Evolutionary conservation across 805 yeast species (phyloP).

Genomic region (Torulaspora franciscae): DNA sequence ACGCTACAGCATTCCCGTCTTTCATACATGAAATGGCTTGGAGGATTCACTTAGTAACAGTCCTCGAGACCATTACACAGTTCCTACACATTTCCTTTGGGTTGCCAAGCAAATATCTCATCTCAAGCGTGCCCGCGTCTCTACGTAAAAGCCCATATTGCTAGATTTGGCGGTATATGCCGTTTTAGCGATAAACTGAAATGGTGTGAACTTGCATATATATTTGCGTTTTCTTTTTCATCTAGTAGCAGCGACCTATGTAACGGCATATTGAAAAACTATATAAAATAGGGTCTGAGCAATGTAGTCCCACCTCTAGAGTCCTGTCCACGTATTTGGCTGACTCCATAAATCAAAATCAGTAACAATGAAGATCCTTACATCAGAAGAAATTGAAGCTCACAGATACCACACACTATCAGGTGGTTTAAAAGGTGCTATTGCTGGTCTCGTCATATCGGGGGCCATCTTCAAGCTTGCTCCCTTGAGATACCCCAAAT

Average conservation of each 20-base stretch:
- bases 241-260: not conserved
- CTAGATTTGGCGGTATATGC: not conserved
- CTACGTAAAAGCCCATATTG: not conserved
- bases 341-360: not conserved
- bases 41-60: not conserved
- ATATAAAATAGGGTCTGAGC: slow-evolving; percentile 7
- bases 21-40: not conserved
- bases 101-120: slow-evolving; percentile 4
- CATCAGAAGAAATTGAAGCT: slow-evolving; percentile 61
- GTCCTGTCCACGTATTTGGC: no score
- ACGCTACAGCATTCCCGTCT: slow-evolving; percentile 1
- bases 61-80: not conserved
- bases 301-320: not conserved
- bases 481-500: slow-evolving; percentile 43
- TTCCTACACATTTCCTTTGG: not conserved
- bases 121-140: not conserved
- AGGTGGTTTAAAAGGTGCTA: slow-evolving; percentile 61
- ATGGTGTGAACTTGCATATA: not conserved
- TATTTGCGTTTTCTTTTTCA: slow-evolving; percentile 4
- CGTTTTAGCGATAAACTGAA: slow-evolving; percentile 3
- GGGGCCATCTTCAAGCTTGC: slow-evolving; percentile 49
- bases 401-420: slow-evolving; percentile 53
- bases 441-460: slow-evolving; percentile 54
- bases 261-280: slow-evolving; percentile 3
- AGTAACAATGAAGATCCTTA: slow-evolving; percentile 56